phyloP scores from a whole-genome alignment of 106 monocot species.

The Acorus calamus region DNA sequence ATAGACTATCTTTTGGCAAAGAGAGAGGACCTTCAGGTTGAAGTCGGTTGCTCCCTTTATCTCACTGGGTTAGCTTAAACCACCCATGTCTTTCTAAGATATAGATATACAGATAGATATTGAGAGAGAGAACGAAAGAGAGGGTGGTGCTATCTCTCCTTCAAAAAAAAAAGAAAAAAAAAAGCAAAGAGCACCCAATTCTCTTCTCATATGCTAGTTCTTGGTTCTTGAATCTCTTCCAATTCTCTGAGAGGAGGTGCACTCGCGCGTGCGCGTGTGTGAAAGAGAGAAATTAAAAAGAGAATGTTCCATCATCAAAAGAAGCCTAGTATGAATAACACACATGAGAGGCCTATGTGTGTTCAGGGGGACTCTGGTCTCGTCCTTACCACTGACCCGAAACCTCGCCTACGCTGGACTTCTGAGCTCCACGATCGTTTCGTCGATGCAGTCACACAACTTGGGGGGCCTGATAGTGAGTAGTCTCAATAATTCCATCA shows the following conservation, averaged over 20 bases:
- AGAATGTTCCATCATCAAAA: slow-evolving; percentile 54
- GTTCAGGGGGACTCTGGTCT: slow-evolving; percentile 93
- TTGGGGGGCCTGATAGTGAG: slow-evolving; percentile 91
- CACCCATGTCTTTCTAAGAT: slow-evolving; percentile 18
- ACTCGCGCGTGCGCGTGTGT: background rate
- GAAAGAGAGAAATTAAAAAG: slow-evolving; percentile 16
- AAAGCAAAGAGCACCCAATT: slow-evolving; percentile 26
- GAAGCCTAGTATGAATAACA: slow-evolving; percentile 46
- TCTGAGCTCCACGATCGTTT: slow-evolving; percentile 96
- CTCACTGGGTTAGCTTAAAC: slow-evolving; percentile 24
- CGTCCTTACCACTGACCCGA: slow-evolving; percentile 96
- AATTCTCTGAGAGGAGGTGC: slow-evolving; percentile 21
- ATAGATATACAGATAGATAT: slow-evolving; percentile 2
- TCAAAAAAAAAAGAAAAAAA: slow-evolving; percentile 10
- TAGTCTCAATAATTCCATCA: background rate
- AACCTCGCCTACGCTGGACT: slow-evolving; percentile 97
- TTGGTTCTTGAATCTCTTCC: slow-evolving; percentile 61
- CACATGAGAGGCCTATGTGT: slow-evolving; percentile 61
- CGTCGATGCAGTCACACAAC: slow-evolving; percentile 92
- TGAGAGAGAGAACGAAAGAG: slow-evolving; percentile 9
- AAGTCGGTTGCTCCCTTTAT: slow-evolving; percentile 30
- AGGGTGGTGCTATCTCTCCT: slow-evolving; percentile 1
- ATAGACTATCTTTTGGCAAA: slow-evolving; percentile 14
- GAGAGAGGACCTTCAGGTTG: background rate
- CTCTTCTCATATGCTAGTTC: slow-evolving; percentile 30